These are phyloP conservation scores for Nothophoma quercina DNA, from an alignment of 2,329 filamentous ascomycete genomes.

Conservation along the genomic window DNA sequence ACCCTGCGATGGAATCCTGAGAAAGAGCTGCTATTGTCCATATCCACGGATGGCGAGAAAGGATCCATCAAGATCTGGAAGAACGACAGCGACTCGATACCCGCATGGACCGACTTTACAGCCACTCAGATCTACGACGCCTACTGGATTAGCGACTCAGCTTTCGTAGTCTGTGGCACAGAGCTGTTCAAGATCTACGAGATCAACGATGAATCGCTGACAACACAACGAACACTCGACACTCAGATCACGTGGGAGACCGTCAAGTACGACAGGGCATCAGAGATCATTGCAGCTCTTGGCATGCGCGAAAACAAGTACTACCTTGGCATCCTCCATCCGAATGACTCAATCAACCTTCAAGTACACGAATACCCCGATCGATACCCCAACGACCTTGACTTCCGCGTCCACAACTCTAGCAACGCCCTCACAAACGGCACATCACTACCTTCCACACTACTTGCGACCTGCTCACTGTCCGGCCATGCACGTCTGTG, in stretches of 20 bases:
- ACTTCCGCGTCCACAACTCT: constrained; percentile 46
- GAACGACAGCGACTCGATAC: constrained; percentile 45
- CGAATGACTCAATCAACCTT: constrained; percentile 40
- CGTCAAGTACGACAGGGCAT: constrained; percentile 50
- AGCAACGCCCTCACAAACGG: constrained; percentile 26
- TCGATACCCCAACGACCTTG: constrained; percentile 50
- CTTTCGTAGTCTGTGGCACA: constrained; percentile 55
- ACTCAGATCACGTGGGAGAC: constrained; percentile 47
- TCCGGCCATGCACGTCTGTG: constrained; percentile 53
- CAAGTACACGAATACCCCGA: constrained; percentile 45
- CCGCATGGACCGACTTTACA: constrained; percentile 52
- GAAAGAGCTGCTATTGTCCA: constrained; percentile 45
- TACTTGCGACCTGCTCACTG: constrained; percentile 52
- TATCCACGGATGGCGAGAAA: constrained; percentile 50
- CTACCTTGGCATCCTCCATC: constrained; percentile 48
- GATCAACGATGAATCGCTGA: constrained; percentile 37
- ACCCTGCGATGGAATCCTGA: constrained; percentile 47
- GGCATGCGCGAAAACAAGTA: constrained; percentile 36
- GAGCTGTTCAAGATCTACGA: constrained; percentile 50
- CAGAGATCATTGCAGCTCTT: constrained; percentile 50
- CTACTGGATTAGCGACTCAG: constrained; percentile 53
- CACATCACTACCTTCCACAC: constrained; percentile 30
- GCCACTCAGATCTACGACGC: constrained; percentile 54
- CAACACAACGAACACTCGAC: constrained; percentile 40
- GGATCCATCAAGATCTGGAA: constrained; percentile 52